Percentiles rank a stretch among this genome's conserved stretches.
These are phyloP conservation scores for Penicillium sp. DNA, from an alignment of 2,329 filamentous ascomycete species.

Conservation along the genomic window DNA sequence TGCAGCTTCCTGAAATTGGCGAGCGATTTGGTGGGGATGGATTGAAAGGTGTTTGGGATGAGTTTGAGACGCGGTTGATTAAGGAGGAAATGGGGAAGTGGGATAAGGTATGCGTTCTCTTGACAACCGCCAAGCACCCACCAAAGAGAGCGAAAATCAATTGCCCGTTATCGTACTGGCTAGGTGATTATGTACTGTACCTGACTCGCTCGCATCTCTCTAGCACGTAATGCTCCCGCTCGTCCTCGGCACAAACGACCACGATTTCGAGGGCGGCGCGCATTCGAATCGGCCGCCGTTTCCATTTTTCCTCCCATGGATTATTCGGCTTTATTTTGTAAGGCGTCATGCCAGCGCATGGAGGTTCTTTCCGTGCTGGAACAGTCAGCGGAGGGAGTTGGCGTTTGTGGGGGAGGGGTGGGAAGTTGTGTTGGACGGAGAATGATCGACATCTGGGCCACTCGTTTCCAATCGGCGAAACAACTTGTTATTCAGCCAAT, in stretches of 20 bases:
- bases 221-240: conserved; percentile 3
- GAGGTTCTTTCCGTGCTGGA: conserved; percentile 1
- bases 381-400: background rate
- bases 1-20: background rate
- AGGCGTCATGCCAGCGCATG: background rate
- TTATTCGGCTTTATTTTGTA: background rate
- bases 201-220: background rate
- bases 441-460: too few species aligned
- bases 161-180: too few species aligned
- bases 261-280: conserved; percentile 1
- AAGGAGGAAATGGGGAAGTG: background rate
- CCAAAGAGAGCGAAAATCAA: too few species aligned
- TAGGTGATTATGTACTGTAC: too few species aligned
- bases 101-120: background rate
- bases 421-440: too few species aligned
- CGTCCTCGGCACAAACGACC: background rate
- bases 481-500: too few species aligned
- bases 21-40: background rate
- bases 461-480: too few species aligned
- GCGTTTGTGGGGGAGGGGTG: background rate
- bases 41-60: background rate
- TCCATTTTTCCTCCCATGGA: background rate
- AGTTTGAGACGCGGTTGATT: background rate
- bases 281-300: background rate
- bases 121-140: too few species aligned